A percentile compares a stretch with the other conserved stretches of the same genome.
phyloP scores from a whole-genome alignment of 768 basidiomycete genomes.

The Psilocybe cubensis region DNA sequence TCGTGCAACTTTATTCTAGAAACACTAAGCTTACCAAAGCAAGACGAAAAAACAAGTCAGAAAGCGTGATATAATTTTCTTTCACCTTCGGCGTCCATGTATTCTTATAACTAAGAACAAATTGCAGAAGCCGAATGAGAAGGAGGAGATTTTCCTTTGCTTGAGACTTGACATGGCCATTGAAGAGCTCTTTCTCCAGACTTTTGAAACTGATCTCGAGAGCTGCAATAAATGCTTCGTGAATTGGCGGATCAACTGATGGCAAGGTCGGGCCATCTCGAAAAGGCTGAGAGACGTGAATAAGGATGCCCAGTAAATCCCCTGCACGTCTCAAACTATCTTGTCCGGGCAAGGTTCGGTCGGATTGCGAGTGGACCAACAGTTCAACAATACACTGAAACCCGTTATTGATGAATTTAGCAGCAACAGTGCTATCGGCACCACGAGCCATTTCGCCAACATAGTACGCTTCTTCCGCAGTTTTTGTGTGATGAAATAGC shows the following conservation, averaged over 20 bases:
- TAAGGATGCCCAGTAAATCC: conserved; percentile 71
- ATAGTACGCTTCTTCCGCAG: conserved; percentile 80
- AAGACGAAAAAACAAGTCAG: conserved; percentile 48
- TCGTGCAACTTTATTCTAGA: conserved; percentile 1
- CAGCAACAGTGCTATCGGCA: conserved; percentile 65
- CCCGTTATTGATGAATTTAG: conserved; percentile 81
- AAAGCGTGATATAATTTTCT: conserved; percentile 46
- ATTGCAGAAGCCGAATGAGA: conserved; percentile 71
- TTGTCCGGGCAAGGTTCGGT: conserved; percentile 28
- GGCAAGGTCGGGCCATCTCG: conserved; percentile 49
- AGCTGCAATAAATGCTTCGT: conserved; percentile 59
- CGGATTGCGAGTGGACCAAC: conserved; percentile 34
- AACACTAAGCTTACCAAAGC: conserved; percentile 46
- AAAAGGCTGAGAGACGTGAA: conserved; percentile 69
- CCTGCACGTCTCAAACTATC: conserved; percentile 58
- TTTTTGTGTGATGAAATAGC: conserved; percentile 74
- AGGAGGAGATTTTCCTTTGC: conserved; percentile 51
- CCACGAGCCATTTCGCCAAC: conserved; percentile 82
- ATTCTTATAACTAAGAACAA: conserved; percentile 67
- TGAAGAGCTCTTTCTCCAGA: conserved; percentile 39
- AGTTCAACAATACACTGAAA: conserved; percentile 66
- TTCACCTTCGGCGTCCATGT: conserved; percentile 57
- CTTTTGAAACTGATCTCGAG: conserved; percentile 49
- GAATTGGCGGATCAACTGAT: conserved; percentile 54
- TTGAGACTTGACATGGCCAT: conserved; percentile 17